A percentile compares a stretch with the other conserved stretches of the same genome.
Conservation (phyloP, 2,329 filamentous ascomycete genomes). For the Claviceps sp. region DNA sequence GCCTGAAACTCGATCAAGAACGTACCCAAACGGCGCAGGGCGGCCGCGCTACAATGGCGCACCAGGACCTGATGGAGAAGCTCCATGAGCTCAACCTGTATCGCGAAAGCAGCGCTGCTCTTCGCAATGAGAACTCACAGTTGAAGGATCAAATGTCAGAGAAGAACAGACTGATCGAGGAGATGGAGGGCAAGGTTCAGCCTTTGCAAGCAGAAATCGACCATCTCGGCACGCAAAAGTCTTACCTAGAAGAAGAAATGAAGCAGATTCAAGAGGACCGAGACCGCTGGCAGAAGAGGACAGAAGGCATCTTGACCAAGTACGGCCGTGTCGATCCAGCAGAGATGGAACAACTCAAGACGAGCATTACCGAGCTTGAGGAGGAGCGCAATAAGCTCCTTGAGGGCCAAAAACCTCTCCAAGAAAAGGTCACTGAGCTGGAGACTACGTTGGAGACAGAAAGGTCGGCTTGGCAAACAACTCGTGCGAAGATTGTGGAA, state of each 20-base stretch:
- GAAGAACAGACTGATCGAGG: slow-evolving; percentile 61
- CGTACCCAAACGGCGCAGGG: slow-evolving; percentile 62
- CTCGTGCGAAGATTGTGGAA: slow-evolving; percentile 40
- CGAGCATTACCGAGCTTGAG: slow-evolving; percentile 54
- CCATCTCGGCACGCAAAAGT: slow-evolving; percentile 69
- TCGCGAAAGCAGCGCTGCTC: slow-evolving; percentile 83
- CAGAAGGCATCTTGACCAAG: slow-evolving; percentile 88
- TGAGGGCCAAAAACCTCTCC: slow-evolving; percentile 35
- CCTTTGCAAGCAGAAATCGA: slow-evolving; percentile 69
- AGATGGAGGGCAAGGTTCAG: slow-evolving; percentile 61
- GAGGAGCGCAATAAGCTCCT: slow-evolving; percentile 48
- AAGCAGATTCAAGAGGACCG: slow-evolving; percentile 82
- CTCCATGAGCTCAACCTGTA: slow-evolving; percentile 92
- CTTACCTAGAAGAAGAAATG: slow-evolving; percentile 75
- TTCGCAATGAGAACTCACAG: slow-evolving; percentile 75
- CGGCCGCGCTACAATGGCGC: slow-evolving; percentile 59
- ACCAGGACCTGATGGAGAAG: slow-evolving; percentile 87
- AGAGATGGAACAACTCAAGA: slow-evolving; percentile 80
- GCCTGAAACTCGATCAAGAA: slow-evolving; percentile 83
- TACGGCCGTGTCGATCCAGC: slow-evolving; percentile 92
- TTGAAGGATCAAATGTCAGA: slow-evolving; percentile 63
- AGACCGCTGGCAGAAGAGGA: slow-evolving; percentile 90
- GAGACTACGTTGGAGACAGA: slow-evolving; percentile 41
- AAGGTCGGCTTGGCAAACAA: slow-evolving; percentile 38
- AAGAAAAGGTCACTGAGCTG: slow-evolving; percentile 37